Evolutionary conservation across 306 rosid genomes (phyloP).

Genomic region (Lathyrus sativus): DNA sequence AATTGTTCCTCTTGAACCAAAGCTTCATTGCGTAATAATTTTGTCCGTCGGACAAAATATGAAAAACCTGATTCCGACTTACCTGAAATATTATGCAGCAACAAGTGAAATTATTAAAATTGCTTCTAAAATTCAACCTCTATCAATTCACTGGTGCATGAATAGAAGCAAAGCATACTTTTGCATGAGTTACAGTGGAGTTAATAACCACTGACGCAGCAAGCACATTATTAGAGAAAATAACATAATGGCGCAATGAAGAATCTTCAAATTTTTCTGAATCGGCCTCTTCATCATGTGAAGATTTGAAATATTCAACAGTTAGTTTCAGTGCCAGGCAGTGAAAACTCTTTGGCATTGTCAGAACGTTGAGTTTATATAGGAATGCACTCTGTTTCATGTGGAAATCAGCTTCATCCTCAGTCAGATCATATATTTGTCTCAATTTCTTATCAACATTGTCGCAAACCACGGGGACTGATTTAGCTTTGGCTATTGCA

Average conservation of each 20-base stretch:
- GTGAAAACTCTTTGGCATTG: conserved; percentile 94
- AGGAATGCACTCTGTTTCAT: conserved; percentile 97
- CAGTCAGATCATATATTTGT: conserved; percentile 88
- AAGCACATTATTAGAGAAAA: conserved; percentile 85
- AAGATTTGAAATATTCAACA: conserved; percentile 80
- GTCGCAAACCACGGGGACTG: conserved; percentile 73
- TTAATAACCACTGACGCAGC: conserved; percentile 90
- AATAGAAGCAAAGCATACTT: conserved; percentile 56
- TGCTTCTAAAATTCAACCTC: conserved; percentile 26
- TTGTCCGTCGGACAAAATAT: conserved; percentile 85
- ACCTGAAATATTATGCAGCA: conserved; percentile 61
- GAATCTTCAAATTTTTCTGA: conserved; percentile 69
- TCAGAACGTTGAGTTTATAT: conserved; percentile 91
- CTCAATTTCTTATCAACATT: conserved; percentile 97
- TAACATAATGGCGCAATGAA: conserved; percentile 69
- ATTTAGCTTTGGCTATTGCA: conserved; percentile 66
- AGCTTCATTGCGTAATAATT: conserved; percentile 89
- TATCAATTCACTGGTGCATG: conserved; percentile 11
- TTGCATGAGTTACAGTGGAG: conserved; percentile 75
- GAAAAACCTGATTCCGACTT: conserved; percentile 79
- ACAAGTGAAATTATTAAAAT: conserved; percentile 40
- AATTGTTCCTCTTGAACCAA: conserved; percentile 81
- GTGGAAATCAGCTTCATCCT: conserved; percentile 96
- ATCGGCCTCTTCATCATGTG: conserved; percentile 51
- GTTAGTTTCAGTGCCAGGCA: conserved; percentile 93